Base-by-base conservation (phyloP, 176 grass and related monocot genomes). In the Oryza glaberrima region DNA sequence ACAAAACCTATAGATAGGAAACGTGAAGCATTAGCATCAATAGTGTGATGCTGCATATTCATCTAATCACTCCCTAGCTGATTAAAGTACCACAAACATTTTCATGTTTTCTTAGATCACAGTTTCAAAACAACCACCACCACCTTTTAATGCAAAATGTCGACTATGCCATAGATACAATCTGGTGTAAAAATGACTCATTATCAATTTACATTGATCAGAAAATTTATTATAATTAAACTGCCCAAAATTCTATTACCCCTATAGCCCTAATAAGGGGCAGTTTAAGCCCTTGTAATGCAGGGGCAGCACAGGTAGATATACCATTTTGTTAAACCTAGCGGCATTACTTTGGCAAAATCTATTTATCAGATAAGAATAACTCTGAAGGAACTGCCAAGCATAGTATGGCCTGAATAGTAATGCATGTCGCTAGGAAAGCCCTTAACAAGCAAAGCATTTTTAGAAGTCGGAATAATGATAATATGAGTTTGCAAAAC, bases 1-100 rank as follows among this genome's bases (percentile, higher is more conserved):
- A 75, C 74, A 86, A 81, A 82, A 95, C 89, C 96, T 98, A 85
- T 20, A 92, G 54, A 83, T 46, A 1, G 14, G 17, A 80, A 81
- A 77, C 48, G 13, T 13, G 82, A 77, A 76, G 25, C 41, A 71
- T 76, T 70, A 68, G 52, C 56, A 69, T 71, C 41, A 85, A 78
- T 35, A 75, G 11, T 12, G 52, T 4, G 26, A 69, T 79, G 79
- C 36, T 32, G 44, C 65, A 36, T 70, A 63, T 75, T 26, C 68
- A 79, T 64, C 47, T 78, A 90, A 30, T 30, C 36, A 60, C 46
- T 45, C 23, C 30, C 60, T 63, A 58, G 70, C 25, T 80, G 68
- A 56, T 25, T 80, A 79, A 34, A 43, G 19, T 44, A 67, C 30
- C 1, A 81, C 2, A 75, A 65, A 65, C 13, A 28, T 11, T 11